Base-by-base conservation (phyloP, 768 basidiomycete species). In the Boletus insuetus region DNA sequence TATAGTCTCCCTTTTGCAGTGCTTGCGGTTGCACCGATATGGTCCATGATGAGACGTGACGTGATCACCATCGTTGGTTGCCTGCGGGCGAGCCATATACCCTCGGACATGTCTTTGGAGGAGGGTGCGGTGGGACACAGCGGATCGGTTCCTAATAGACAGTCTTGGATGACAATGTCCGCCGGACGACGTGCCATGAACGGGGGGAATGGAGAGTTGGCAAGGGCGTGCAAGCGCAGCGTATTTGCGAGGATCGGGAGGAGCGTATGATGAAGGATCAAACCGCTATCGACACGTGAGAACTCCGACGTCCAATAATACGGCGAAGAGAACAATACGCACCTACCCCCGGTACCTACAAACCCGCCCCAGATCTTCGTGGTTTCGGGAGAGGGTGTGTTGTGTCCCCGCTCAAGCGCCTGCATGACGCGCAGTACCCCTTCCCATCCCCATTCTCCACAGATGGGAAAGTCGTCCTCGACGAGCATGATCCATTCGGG, bases 381-480 rank as follows among this genome's bases (percentile, higher is more conserved):
- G 6, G 45, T 49, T 46, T 54, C 47, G 3, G 55, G 53, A 4
- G 64, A 56, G 4, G 56, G 59, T 1, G 12, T 19, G 14, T 32
- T 49, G 46, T 69, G 63, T 9, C 53, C 60, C 11, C 17, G 54
- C 42, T 72, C 61, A 42, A 77, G 58, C 26, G 65, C 61, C 16
- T 59, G 60, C 70, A 76, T 71, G 42, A 73, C 73, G 34, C 55
- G 62, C 6, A 62, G 56, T 4, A 78, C 40, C 0, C 69, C 73
- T 9, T 65, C 46, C 69, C 70, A 72, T 22, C 74, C 74, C 59
- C 71, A 69, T 7, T 68, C 67, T 16, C 68, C 72, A 31, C 75
- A 78, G 19, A 78, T 42, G 0, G 77, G 76, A 44, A 78, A 78
- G 56, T 79, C 76, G 57, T 79, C 76, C 50, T 77, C 77, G 29